A percentile compares a stretch with the other conserved stretches of the same genome.
phyloP scores from a whole-genome alignment of 164 flowering plant species.

The Buxus sempervirens region DNA sequence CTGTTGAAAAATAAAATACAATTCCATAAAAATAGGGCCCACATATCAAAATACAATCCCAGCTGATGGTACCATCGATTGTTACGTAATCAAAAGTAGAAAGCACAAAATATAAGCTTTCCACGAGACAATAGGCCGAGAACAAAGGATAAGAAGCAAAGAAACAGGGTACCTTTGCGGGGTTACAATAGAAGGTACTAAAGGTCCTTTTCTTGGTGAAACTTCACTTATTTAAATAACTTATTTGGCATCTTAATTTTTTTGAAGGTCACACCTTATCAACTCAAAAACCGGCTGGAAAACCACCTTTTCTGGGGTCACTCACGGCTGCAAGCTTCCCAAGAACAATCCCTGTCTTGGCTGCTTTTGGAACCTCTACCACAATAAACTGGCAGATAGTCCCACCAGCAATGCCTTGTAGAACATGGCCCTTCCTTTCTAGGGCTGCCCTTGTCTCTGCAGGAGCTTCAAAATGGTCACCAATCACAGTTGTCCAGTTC shows the following conservation, averaged over 20 bases:
- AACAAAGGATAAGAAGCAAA: too few relatives aligned
- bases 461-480: constrained; percentile 57
- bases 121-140: too few relatives aligned
- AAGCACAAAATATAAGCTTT: too few relatives aligned
- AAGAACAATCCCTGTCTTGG: background rate
- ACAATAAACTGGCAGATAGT: constrained; percentile 49
- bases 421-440: constrained; percentile 47
- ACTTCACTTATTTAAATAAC: too few relatives aligned
- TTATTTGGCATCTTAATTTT: background rate
- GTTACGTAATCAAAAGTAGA: too few relatives aligned
- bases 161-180: too few relatives aligned
- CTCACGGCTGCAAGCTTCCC: constrained; percentile 46
- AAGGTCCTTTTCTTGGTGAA: too few relatives aligned
- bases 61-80: too few relatives aligned
- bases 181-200: too few relatives aligned
- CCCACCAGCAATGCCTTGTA: constrained; percentile 45
- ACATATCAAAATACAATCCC: too few relatives aligned
- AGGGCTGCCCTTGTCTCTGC: constrained; percentile 32
- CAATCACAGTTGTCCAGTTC: constrained; percentile 56
- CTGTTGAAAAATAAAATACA: too few relatives aligned
- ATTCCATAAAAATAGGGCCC: too few relatives aligned
- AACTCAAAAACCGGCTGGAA: constrained; percentile 48
- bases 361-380: constrained; percentile 9
- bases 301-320: constrained; percentile 71
- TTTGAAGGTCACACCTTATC: background rate